Evolutionary conservation across 2,329 filamentous ascomycete genomes (phyloP).

Genomic region (Monosporascus sp.): DNA sequence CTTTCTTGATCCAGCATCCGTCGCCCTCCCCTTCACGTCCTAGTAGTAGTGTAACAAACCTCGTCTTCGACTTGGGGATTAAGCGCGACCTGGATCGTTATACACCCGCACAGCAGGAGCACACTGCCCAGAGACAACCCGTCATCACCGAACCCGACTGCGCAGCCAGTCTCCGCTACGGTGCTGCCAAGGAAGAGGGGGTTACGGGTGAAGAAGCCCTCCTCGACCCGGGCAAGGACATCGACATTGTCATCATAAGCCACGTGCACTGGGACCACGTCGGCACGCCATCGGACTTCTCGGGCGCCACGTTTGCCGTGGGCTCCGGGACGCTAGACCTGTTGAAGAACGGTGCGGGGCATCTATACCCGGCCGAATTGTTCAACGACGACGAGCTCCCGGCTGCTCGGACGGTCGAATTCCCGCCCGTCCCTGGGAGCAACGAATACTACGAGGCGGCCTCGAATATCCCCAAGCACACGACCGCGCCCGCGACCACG

Average conservation of each 20-base stretch:
- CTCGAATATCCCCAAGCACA: conserved; percentile 12
- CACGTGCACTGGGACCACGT: conserved; percentile 55
- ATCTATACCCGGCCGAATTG: conserved; percentile 21
- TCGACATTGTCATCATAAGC: conserved; percentile 36
- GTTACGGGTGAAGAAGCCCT: not conserved
- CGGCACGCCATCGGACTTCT: conserved; percentile 49
- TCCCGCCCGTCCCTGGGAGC: conserved; percentile 27
- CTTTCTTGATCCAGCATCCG: conserved; percentile 46
- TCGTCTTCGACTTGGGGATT: conserved; percentile 50
- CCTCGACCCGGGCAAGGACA: conserved; percentile 7
- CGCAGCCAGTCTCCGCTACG: conserved; percentile 28
- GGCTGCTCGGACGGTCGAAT: conserved; percentile 31
- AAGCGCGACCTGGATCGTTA: conserved; percentile 40
- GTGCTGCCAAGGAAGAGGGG: not conserved
- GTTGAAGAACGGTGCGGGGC: conserved; percentile 26
- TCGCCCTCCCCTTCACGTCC: conserved; percentile 13
- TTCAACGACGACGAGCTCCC: conserved; percentile 26
- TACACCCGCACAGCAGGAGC: conserved; percentile 34
- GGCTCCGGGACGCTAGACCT: conserved; percentile 41
- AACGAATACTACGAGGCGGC: conserved; percentile 4
- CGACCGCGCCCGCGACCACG: conserved; percentile 6
- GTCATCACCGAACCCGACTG: conserved; percentile 38
- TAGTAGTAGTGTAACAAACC: conserved; percentile 22
- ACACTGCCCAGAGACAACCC: conserved; percentile 40
- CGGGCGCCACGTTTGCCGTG: conserved; percentile 41